These are phyloP conservation scores for Metschnikowia koreensis DNA, from an alignment of 805 yeast genomes.

Conservation along the genomic window DNA sequence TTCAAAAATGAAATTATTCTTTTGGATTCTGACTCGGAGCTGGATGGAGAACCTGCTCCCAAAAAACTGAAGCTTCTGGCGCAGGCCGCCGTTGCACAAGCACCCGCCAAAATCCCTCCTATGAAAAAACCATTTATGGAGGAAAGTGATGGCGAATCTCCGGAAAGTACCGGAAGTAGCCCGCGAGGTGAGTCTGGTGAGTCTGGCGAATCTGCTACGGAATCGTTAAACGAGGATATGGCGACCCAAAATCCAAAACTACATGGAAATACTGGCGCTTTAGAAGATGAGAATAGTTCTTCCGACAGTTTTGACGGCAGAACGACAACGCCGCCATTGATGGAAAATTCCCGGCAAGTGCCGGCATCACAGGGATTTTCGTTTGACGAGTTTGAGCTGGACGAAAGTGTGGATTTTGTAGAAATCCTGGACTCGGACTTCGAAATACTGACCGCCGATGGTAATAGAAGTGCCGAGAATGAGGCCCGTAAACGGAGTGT, in stretches of 20 bases:
- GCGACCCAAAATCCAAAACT: too few relatives aligned
- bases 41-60: constrained; percentile 8
- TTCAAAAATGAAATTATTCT: constrained; percentile 12
- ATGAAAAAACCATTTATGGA: constrained; percentile 18
- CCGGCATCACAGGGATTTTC: neutral
- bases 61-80: constrained; percentile 10
- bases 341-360: too few relatives aligned
- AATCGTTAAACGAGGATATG: neutral
- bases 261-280: neutral
- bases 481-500: constrained; percentile 3
- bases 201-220: neutral
- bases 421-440: constrained; percentile 9
- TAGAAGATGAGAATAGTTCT: too few relatives aligned
- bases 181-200: neutral
- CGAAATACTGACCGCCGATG: neutral
- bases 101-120: constrained; percentile 6
- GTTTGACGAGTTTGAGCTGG: constrained; percentile 7
- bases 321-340: too few relatives aligned
- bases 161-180: neutral
- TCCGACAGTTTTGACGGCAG: too few relatives aligned
- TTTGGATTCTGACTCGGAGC: constrained; percentile 19
- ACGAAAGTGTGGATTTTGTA: constrained; percentile 11
- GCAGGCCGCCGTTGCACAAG: neutral
- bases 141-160: constrained; percentile 11
- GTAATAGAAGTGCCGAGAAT: neutral